A percentile compares a stretch with the other conserved stretches of the same genome.
phyloP scores from a whole-genome alignment of 495 filamentous ascomycete genomes.

The Penicillium tannophilum region DNA sequence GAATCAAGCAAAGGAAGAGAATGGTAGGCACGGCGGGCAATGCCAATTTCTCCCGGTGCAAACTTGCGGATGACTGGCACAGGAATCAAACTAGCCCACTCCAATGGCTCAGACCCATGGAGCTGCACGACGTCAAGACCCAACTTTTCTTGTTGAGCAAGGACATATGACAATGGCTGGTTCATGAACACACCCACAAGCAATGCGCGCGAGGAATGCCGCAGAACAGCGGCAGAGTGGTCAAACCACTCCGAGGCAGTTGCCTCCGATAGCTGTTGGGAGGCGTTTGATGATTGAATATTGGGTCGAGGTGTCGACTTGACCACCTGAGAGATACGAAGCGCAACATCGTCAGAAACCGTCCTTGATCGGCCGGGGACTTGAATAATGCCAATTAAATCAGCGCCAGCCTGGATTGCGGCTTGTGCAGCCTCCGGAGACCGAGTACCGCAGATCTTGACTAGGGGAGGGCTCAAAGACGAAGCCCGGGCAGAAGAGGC shows the following conservation, averaged over 20 bases:
- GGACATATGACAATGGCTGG: slow-evolving; percentile 79
- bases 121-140: slow-evolving; percentile 90
- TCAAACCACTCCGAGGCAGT: slow-evolving; percentile 64
- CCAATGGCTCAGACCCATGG: slow-evolving; percentile 87
- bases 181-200: slow-evolving; percentile 95
- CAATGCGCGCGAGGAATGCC: slow-evolving; percentile 63
- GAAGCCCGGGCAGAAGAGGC: slow-evolving; percentile 38
- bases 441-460: slow-evolving; percentile 97
- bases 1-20: slow-evolving; percentile 82
- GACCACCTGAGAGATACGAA: slow-evolving; percentile 76
- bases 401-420: slow-evolving; percentile 86
- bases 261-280: slow-evolving; percentile 28
- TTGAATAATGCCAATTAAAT: slow-evolving; percentile 90
- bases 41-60: slow-evolving; percentile 65
- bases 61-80: slow-evolving; percentile 90
- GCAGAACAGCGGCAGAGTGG: slow-evolving; percentile 54
- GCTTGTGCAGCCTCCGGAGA: slow-evolving; percentile 75
- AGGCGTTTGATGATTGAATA: slow-evolving; percentile 38
- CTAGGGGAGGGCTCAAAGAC: slow-evolving; percentile 53
- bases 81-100: slow-evolving; percentile 85
- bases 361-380: slow-evolving; percentile 77
- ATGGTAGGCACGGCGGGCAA: slow-evolving; percentile 79
- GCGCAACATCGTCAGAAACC: slow-evolving; percentile 74
- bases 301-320: slow-evolving; percentile 58
- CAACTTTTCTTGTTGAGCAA: slow-evolving; percentile 72